Evolutionary conservation across 2,329 filamentous ascomycete genomes (phyloP).

Genomic region (Colletotrichum gigasporum): DNA sequence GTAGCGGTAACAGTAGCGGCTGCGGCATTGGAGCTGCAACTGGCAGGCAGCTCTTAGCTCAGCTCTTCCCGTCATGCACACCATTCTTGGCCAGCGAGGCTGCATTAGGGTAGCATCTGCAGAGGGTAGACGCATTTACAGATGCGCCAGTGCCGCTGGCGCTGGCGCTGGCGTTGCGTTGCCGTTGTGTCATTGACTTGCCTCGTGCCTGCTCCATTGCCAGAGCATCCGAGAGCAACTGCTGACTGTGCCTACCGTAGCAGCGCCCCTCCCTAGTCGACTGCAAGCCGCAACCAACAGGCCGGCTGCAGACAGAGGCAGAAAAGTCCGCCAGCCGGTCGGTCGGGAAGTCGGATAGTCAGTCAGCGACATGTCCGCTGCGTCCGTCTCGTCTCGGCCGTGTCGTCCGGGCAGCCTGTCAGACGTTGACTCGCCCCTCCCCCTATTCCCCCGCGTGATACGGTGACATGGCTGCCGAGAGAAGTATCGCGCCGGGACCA

Average conservation of each 20-base stretch:
- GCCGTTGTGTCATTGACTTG: not conserved
- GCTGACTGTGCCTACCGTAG: too few species aligned
- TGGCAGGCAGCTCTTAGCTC: conserved; percentile 1
- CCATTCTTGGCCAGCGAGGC: not conserved
- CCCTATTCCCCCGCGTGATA: conserved; percentile 18
- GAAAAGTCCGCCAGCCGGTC: not conserved
- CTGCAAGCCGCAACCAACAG: not conserved
- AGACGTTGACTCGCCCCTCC: not conserved
- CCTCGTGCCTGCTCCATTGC: too few species aligned
- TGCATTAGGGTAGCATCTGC: conserved; percentile 11
- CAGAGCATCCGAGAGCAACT: conserved; percentile 5
- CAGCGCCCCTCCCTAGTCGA: too few species aligned
- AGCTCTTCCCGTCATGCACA: conserved; percentile 18
- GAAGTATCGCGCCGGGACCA: conserved; percentile 13
- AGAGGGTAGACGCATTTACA: not conserved
- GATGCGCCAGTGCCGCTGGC: not conserved
- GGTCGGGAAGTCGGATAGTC: not conserved
- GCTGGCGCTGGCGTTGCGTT: not conserved
- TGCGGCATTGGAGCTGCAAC: not conserved
- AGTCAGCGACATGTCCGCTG: conserved; percentile 15
- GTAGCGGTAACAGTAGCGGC: not conserved
- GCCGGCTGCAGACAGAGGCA: not conserved
- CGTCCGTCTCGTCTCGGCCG: conserved; percentile 23
- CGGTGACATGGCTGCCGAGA: conserved; percentile 1
- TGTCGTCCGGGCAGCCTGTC: conserved; percentile 20